Base-by-base conservation (phyloP, 1,139 yeast species). In the Arxiozyma slooffiae region DNA sequence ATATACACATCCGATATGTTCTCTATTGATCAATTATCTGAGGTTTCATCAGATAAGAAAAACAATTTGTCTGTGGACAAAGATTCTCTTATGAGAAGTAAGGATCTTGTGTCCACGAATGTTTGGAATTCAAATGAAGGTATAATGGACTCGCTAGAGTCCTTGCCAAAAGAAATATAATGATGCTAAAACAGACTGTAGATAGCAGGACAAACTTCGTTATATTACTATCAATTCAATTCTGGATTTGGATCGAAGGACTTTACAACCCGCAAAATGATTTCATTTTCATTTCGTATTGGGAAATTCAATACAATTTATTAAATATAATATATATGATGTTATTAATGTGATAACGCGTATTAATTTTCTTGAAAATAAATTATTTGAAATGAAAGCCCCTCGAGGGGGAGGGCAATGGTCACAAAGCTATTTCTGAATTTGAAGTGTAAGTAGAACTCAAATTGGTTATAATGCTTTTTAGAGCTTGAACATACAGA, bases 11-110 rank as follows among this genome's bases (percentile, higher is more conserved):
- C 41, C 4, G 41, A 46, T 41, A 34, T 46, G 44, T 46, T 46
- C 23, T 46, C 48, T 16, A 40, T 46, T 14, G 40, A 36, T 21
- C 48, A 46, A 24, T 46, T 45, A 22, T 43, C 48, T 30, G 48
- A 38, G 14, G 4, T 45, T 22, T 22, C 38, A 45, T 30, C 48
- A 14, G 30, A 24, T 37, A 39, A 30, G 22, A 38, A 40, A 39
- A 17, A 39, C 17, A 20, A 23, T 24, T 8, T 18, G 3, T 14
- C 21, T 38, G 20, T 18, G n/a, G 44, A 41, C 5, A 26, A 21
- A 17, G 38, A n/a, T 11, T 11, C 36, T 30, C 1, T 11, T 16
- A 14, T 3, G 8, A 42, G 22, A 24, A 34, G 22, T 42, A 42
- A 42, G n/a, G 39, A 42, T 30, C 20, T 42, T 42, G 34, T 30